Evolutionary conservation across 768 basidiomycete genomes (phyloP), one percentile per base, ranked within the genome.

Genomic region (Suillus sp.): DNA sequence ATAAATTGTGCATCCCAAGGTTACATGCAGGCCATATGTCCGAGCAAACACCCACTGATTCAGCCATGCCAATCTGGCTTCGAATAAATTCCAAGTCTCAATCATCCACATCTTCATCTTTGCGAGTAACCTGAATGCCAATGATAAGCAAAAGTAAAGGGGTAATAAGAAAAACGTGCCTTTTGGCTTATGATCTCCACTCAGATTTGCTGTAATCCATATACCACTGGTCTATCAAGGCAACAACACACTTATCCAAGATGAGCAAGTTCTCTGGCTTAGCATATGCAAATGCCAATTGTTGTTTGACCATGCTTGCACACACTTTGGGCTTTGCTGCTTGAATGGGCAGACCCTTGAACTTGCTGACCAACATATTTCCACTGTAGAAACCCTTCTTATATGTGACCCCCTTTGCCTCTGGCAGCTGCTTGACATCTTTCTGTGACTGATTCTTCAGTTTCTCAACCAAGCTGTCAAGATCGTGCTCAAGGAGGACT

Each of bases 21-120:
- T 63, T 99, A 79, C 71, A 91, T 91, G 3, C 69, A 99, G 81
- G 61, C 97, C 97, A 74, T 96, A 99, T 6, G 93, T 94, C 43
- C 97, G 86, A n/a, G 97, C 96, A 75, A 96, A 99, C 2, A 97
- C 97, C 97, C 97, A 99, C 76, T 99, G 86, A 71, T 95, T 95
- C 78, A 99, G 79, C 97, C 97, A 99, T 58, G 86, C 90, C 72
- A 99, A 80, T 8, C 92, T 93, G 66, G 87, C 89, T 76, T 97
- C 93, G 72, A 99, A 99, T 2, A 84, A 86, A 77, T 99, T 88
- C 35, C 96, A 86, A 1, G 96, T 98, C 79, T 99, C 97, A 20
- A 81, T 72, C 37, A 87, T 86, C 80, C 95, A 98, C 4, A 93
- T 89, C 76, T 97, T 86, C 95, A 99, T 96, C 70, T 81, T 84